Conservation (phyloP, 2,329 filamentous ascomycete genomes). For the Aureobasidium sp. region DNA sequence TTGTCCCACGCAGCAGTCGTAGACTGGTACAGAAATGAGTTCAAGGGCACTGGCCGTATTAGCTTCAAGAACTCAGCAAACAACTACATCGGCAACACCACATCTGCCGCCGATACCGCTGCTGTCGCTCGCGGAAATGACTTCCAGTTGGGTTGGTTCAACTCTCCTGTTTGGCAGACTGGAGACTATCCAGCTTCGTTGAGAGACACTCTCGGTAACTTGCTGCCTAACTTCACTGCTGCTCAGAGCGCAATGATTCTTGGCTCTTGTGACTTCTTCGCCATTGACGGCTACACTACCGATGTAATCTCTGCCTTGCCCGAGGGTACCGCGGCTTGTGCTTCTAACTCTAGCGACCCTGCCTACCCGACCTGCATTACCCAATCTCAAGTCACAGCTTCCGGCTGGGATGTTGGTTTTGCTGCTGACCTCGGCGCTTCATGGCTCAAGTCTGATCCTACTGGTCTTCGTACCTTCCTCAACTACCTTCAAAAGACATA, state of each 20-base stretch:
- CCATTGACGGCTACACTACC: slow-evolving; percentile 52
- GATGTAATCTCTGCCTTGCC: slow-evolving; percentile 45
- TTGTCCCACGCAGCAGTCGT: slow-evolving; percentile 33
- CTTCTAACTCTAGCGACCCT: slow-evolving; percentile 33
- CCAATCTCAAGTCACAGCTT: slow-evolving; percentile 23
- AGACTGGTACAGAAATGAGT: slow-evolving; percentile 30
- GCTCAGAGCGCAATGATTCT: background rate
- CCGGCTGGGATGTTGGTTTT: slow-evolving; percentile 40
- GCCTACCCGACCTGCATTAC: slow-evolving; percentile 36
- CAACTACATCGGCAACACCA: slow-evolving; percentile 30
- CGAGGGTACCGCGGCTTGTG: slow-evolving; percentile 33
- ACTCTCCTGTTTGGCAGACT: slow-evolving; percentile 36
- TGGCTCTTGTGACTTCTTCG: slow-evolving; percentile 29
- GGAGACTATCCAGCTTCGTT: slow-evolving; percentile 38
- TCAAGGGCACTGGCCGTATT: slow-evolving; percentile 32
- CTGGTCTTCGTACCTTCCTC: slow-evolving; percentile 28
- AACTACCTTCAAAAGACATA: slow-evolving; percentile 17
- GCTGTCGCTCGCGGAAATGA: slow-evolving; percentile 29
- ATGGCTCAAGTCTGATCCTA: slow-evolving; percentile 31
- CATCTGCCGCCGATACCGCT: slow-evolving; percentile 27
- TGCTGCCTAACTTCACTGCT: slow-evolving; percentile 27
- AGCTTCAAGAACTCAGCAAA: slow-evolving; percentile 35
- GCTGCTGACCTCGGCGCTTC: slow-evolving; percentile 30
- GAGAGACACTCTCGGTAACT: slow-evolving; percentile 28
- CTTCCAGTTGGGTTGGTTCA: slow-evolving; percentile 31